Evolutionary conservation across 1,284 basidiomycete species (phyloP).

Genomic region (Cutaneotrichosporon sp.): DNA sequence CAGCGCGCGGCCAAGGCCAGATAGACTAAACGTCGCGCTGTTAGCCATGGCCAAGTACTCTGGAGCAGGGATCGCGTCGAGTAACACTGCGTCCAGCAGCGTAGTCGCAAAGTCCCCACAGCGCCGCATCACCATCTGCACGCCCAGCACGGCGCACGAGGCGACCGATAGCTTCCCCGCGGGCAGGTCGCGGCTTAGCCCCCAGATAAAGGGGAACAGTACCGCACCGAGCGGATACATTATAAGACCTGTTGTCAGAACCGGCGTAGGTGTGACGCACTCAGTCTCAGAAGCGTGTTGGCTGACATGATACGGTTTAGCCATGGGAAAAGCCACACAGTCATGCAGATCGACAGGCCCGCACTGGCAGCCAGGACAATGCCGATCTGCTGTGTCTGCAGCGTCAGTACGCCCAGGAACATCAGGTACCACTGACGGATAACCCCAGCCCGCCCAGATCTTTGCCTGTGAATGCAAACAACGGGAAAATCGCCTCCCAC

Average conservation of each 20-base stretch:
- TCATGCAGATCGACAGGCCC: constrained; percentile 35
- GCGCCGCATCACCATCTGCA: constrained; percentile 35
- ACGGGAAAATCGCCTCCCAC: constrained; percentile 38
- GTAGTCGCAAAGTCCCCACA: constrained; percentile 35
- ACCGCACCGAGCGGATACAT: constrained; percentile 27
- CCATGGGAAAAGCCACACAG: constrained; percentile 31
- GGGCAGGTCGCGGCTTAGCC: constrained; percentile 12
- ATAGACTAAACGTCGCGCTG: constrained; percentile 35
- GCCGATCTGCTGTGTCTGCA: constrained; percentile 33
- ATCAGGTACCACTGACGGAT: constrained; percentile 17
- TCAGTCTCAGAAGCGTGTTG: constrained; percentile 15
- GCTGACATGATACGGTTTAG: constrained; percentile 27
- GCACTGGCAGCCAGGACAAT: constrained; percentile 32
- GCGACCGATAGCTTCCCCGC: neutral
- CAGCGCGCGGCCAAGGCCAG: constrained; percentile 27
- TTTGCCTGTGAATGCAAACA: constrained; percentile 35
- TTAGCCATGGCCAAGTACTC: constrained; percentile 37
- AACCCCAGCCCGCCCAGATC: constrained; percentile 35
- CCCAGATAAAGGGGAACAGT: constrained; percentile 36
- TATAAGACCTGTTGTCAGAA: constrained; percentile 21
- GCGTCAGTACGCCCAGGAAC: neutral
- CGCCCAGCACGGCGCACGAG: constrained; percentile 16
- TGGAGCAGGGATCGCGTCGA: constrained; percentile 35
- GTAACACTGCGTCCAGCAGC: constrained; percentile 33
- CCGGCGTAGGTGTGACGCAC: constrained; percentile 10